Conservation (phyloP, 306 rosid genomes). For the Canavalia gladiata region DNA sequence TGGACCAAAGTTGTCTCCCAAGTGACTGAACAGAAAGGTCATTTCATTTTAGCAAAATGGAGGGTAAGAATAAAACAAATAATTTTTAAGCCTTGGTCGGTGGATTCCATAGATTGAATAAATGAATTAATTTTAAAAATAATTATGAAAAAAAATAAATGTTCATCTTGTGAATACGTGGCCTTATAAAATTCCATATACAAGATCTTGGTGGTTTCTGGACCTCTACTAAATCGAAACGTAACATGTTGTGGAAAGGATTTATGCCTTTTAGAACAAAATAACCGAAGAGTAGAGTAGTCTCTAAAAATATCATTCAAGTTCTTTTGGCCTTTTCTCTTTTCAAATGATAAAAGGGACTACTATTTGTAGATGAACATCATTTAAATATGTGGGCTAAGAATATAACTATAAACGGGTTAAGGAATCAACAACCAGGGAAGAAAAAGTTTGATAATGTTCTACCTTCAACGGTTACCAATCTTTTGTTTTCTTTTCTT, state of each 20-base stretch:
- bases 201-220: neutral
- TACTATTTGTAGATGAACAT: constrained; percentile 9
- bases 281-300: neutral
- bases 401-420: neutral
- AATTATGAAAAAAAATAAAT: too few species aligned
- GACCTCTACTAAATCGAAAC: constrained; percentile 11
- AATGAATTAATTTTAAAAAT: neutral
- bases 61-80: constrained; percentile 6
- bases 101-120: constrained; percentile 31
- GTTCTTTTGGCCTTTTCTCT: neutral
- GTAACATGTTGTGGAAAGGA: constrained; percentile 28
- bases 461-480: constrained; percentile 10
- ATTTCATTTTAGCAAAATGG: constrained; percentile 12
- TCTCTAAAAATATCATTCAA: neutral
- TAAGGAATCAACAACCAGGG: neutral
- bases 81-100: constrained; percentile 48
- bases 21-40: constrained; percentile 35
- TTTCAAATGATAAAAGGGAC: constrained; percentile 1
- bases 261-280: constrained; percentile 19
- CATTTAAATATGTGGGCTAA: neutral
- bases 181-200: constrained; percentile 25
- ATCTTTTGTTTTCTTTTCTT: neutral
- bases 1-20: constrained; percentile 37
- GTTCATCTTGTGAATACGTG: constrained; percentile 1
- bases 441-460: neutral